Base-by-base conservation (phyloP, 1,284 basidiomycete species). In the Malassezia sympodialis region DNA sequence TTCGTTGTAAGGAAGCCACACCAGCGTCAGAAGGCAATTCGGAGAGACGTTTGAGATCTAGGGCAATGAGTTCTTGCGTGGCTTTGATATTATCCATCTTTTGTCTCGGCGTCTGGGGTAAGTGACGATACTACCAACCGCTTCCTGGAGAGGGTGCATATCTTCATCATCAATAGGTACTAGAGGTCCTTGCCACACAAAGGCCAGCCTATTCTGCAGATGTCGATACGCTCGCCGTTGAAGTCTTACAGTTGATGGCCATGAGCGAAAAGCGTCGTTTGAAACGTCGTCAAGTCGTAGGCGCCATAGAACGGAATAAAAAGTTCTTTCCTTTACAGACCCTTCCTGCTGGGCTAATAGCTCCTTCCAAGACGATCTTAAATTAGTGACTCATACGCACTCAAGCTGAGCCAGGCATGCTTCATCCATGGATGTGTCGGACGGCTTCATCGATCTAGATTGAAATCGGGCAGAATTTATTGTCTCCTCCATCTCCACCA, bases 151-250 rank as follows among this genome's bases (percentile, higher is more conserved):
- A 1, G 53, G 53, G 28, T 56, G 47, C 14, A 45, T 11, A n/a
- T 32, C 35, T 6, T 31, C 12, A 14, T 12, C 21, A 30, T 17
- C 14, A 23, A 4, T 8, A 31, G 8, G 26, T 5, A 11, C 4
- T 4, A 24, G 14, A 1, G 39, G 5, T 17, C 19, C 28, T 0
- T 39, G 32, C 31, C 35, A 34, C 8, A 4, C 24, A 14, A 12
- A 11, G 8, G 28, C 28, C 10, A 35, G 43, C 17, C 24, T 42
- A 0, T 8, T 11, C 10, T 41, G 46, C 7, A 56, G 28, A 32
- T 56, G 54, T 19, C 45, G 54, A 31, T 56, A 56, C 8, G 54
- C 54, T n/a, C 54, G 54, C 34, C 54, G 48, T 30, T 56, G 49
- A 21, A 44, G 12, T 8, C 11, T 27, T 12, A 34, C 35, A 31